Conservation (phyloP, 2,329 filamentous ascomycete genomes). For the Chalaropsis ovoidea region DNA sequence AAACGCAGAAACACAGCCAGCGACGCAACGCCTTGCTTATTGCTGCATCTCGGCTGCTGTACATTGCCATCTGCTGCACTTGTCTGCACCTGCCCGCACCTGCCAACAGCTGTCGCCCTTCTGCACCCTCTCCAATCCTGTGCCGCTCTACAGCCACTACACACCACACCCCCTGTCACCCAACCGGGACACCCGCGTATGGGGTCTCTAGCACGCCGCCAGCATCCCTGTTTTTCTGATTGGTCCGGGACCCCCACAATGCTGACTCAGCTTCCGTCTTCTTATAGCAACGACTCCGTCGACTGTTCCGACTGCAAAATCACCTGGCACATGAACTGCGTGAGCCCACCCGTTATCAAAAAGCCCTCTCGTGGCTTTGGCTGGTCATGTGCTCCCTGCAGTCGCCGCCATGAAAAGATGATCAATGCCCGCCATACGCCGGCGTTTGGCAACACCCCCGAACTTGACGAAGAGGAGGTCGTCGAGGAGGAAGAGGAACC, state of each 20-base stretch:
- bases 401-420: conserved; percentile 86
- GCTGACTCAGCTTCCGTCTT: conserved; percentile 23
- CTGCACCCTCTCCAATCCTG: not conserved
- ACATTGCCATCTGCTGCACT: not conserved
- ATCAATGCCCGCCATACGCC: conserved; percentile 84
- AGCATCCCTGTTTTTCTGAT: conserved; percentile 6
- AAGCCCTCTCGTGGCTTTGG: conserved; percentile 96
- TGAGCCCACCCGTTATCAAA: conserved; percentile 80
- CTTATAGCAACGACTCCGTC: conserved; percentile 72
- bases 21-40: not conserved
- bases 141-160: not conserved
- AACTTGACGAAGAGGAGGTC: conserved; percentile 57
- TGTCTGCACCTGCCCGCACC: not conserved
- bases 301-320: conserved; percentile 91
- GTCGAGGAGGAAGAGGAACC: conserved; percentile 68
- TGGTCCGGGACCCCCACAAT: not conserved
- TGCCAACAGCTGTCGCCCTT: not conserved
- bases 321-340: conserved; percentile 98
- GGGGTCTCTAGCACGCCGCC: conserved; percentile 1
- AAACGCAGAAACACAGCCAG: not conserved
- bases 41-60: not conserved
- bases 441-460: conserved; percentile 44
- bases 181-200: not conserved
- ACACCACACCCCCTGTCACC: not conserved
- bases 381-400: conserved; percentile 95